These are phyloP conservation scores for Yamadazyma sp. DNA, from an alignment of 1,139 yeast species.

Conservation along the genomic window DNA sequence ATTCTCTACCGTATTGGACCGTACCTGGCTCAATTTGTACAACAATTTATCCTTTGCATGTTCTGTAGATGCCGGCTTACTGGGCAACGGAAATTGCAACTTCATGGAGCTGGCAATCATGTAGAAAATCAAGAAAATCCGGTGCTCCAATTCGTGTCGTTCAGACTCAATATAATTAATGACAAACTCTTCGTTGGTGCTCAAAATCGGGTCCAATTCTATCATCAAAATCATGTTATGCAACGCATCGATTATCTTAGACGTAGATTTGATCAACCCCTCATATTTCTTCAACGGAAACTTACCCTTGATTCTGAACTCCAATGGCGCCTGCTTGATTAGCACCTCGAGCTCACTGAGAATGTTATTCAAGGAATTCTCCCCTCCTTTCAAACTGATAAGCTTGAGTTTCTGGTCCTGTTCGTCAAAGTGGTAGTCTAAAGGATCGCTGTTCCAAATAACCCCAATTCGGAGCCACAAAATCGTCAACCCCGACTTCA, in stretches of 20 bases:
- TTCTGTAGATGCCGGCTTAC: conserved; percentile 73
- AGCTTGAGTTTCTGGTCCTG: conserved; percentile 21
- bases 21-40: conserved; percentile 56
- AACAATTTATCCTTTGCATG: conserved; percentile 73
- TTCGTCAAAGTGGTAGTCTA: conserved; percentile 29
- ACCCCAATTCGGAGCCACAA: conserved; percentile 81
- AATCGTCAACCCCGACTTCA: conserved; percentile 63
- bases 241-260: conserved; percentile 69
- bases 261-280: conserved; percentile 54
- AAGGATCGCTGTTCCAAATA: conserved; percentile 66
- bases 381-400: conserved; percentile 51
- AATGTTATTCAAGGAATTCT: conserved; percentile 53
- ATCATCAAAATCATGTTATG: conserved; percentile 72
- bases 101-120: conserved; percentile 77
- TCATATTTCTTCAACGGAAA: conserved; percentile 60
- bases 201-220: conserved; percentile 58
- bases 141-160: conserved; percentile 65
- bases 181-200: conserved; percentile 54
- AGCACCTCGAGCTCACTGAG: conserved; percentile 61
- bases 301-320: conserved; percentile 70
- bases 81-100: conserved; percentile 75
- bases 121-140: conserved; percentile 72
- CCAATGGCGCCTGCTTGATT: conserved; percentile 73
- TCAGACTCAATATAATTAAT: conserved; percentile 57
- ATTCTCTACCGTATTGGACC: conserved; percentile 27